Evolutionary conservation across 345 rosid species (phyloP).

Genomic region (Rhodamnia rubescens): DNA sequence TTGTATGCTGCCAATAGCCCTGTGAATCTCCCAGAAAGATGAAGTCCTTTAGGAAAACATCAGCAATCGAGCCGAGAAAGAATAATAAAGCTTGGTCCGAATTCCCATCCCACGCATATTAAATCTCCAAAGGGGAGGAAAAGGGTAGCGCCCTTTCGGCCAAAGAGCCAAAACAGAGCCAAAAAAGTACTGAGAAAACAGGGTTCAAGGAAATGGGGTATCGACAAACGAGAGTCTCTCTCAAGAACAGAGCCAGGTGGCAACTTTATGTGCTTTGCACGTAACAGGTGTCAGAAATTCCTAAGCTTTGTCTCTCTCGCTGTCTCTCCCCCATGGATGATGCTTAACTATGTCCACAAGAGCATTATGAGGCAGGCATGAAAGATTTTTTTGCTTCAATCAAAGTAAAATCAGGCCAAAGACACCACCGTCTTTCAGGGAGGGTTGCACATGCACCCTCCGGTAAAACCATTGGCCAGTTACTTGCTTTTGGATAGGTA

Average conservation of each 20-base stretch:
- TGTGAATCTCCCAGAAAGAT: not conserved
- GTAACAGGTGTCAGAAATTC: not conserved
- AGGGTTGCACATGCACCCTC: not conserved
- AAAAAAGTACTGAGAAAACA: not conserved
- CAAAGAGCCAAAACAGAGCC: not conserved
- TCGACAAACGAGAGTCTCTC: not conserved
- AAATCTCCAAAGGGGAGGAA: not conserved
- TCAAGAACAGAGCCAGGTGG: not conserved
- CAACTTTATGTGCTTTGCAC: not conserved
- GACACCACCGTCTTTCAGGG: not conserved
- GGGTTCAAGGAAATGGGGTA: not conserved
- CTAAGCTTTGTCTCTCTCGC: not conserved
- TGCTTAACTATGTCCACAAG: not conserved
- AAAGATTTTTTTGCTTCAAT: not conserved
- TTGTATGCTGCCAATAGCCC: not conserved
- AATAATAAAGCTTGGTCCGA: not conserved
- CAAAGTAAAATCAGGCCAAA: not conserved
- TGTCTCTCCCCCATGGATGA: not conserved
- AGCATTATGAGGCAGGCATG: not conserved
- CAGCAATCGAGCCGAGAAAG: not conserved
- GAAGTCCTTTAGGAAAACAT: not conserved
- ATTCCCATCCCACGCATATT: not conserved
- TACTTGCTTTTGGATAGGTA: not conserved
- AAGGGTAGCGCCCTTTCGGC: not conserved
- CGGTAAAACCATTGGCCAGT: not conserved